phyloP scores from a whole-genome alignment of 805 yeast species.

The Nakazawaea pomicola region DNA sequence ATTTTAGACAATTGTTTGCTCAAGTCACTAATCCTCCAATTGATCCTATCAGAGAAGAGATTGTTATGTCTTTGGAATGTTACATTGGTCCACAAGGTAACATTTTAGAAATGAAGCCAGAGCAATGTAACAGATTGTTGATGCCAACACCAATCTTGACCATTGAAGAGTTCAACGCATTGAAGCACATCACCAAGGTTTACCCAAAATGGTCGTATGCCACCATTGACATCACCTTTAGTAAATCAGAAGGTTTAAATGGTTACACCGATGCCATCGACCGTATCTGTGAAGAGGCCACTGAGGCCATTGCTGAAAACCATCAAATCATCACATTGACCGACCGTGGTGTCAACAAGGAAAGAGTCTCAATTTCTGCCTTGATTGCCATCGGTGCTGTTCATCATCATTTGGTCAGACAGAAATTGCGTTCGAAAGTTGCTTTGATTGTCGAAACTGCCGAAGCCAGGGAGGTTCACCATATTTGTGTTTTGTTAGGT shows the following conservation, averaged over 20 bases:
- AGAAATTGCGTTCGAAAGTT: slow-evolving; percentile 92
- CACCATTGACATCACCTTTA: slow-evolving; percentile 84
- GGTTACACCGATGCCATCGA: slow-evolving; percentile 87
- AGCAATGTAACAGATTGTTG: slow-evolving; percentile 84
- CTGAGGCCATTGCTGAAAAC: slow-evolving; percentile 73
- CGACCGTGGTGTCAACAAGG: slow-evolving; percentile 55
- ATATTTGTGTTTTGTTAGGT: slow-evolving; percentile 88
- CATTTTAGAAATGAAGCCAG: slow-evolving; percentile 84
- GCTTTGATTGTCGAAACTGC: slow-evolving; percentile 91
- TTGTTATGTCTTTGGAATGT: slow-evolving; percentile 96
- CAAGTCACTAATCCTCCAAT: slow-evolving; percentile 99
- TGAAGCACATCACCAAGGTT: slow-evolving; percentile 64
- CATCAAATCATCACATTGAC: slow-evolving; percentile 72
- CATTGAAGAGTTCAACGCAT: slow-evolving; percentile 67
- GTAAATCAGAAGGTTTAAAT: slow-evolving; percentile 71
- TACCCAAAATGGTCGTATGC: slow-evolving; percentile 86
- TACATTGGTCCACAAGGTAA: slow-evolving; percentile 99
- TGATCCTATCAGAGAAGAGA: slow-evolving; percentile 94
- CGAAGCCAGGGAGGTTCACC: slow-evolving; percentile 97
- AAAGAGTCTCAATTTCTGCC: slow-evolving; percentile 78
- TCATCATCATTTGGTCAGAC: slow-evolving; percentile 93
- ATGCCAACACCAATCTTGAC: slow-evolving; percentile 80
- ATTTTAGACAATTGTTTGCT: slow-evolving; percentile 93
- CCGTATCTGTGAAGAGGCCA: slow-evolving; percentile 81
- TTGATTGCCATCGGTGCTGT: slow-evolving; percentile 95